Conservation (phyloP, 139 green algal genomes). For the Chlorella sp. region DNA sequence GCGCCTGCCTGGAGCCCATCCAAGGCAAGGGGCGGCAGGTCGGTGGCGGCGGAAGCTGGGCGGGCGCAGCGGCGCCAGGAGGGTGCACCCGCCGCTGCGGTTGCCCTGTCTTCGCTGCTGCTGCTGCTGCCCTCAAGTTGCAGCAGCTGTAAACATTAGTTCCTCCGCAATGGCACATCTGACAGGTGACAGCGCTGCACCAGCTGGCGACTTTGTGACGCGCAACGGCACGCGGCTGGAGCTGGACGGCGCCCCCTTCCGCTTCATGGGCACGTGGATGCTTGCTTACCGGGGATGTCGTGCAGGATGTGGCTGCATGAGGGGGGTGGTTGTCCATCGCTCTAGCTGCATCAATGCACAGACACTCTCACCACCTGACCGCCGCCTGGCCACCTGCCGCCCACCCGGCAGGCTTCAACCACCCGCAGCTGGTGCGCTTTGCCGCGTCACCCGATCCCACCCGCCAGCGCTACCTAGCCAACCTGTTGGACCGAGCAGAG, state of each 20-base stretch:
- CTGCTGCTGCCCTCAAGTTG: background rate
- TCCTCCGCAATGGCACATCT: too few species aligned
- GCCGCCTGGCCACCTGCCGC: too few species aligned
- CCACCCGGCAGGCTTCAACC: background rate
- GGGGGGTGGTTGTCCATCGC: too few species aligned
- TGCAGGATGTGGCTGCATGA: too few species aligned
- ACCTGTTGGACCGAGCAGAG: background rate
- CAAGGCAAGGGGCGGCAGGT: too few species aligned
- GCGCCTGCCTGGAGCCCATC: background rate
- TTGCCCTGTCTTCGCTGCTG: too few species aligned
- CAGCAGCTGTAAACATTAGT: background rate
- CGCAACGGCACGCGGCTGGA: background rate
- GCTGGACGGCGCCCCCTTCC: background rate
- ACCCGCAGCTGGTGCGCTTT: background rate
- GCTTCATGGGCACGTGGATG: background rate
- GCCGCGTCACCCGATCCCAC: background rate
- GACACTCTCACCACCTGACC: too few species aligned
- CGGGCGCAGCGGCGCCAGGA: background rate
- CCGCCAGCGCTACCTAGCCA: background rate
- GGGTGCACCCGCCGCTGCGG: background rate
- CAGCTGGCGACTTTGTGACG: background rate
- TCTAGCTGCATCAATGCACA: too few species aligned
- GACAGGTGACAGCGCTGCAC: background rate
- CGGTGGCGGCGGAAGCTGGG: background rate
- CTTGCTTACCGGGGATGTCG: too few species aligned